phyloP scores from a whole-genome alignment of 2,329 filamentous ascomycete species.

The Calcarisporium arbuscula region DNA sequence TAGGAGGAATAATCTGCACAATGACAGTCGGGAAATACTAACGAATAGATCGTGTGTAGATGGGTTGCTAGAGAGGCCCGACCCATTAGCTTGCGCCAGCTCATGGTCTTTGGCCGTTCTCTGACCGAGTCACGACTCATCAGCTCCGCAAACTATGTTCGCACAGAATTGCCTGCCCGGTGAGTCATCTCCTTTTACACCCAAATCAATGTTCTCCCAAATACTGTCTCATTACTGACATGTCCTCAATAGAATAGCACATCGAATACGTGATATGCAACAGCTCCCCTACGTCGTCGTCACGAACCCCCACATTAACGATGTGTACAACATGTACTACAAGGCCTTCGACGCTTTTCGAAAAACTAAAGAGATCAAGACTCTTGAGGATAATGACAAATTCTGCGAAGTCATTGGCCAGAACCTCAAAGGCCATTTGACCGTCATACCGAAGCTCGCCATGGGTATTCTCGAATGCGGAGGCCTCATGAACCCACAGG shows the following conservation, averaged over 20 bases:
- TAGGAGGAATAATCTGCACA: too few species aligned
- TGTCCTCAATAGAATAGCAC: slow-evolving; percentile 61
- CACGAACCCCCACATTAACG: slow-evolving; percentile 87
- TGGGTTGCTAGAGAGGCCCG: slow-evolving; percentile 90
- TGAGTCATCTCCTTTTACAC: slow-evolving; percentile 5
- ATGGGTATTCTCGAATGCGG: slow-evolving; percentile 92
- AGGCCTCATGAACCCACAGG: slow-evolving; percentile 69
- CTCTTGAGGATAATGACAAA: slow-evolving; percentile 80
- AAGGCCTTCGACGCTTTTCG: slow-evolving; percentile 90
- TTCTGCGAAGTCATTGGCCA: slow-evolving; percentile 76
- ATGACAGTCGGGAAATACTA: too few species aligned
- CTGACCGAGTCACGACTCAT: slow-evolving; percentile 84
- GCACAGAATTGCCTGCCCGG: slow-evolving; percentile 64
- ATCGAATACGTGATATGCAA: slow-evolving; percentile 95
- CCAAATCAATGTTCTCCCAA: too few species aligned
- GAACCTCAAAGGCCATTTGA: slow-evolving; percentile 80
- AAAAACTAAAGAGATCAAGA: slow-evolving; percentile 74
- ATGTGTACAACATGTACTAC: slow-evolving; percentile 96
- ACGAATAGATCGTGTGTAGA: slow-evolving; percentile 44
- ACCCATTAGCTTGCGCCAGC: slow-evolving; percentile 91
- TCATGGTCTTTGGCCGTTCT: slow-evolving; percentile 95
- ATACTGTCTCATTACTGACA: slow-evolving; percentile 11
- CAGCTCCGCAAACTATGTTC: slow-evolving; percentile 95
- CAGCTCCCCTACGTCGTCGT: slow-evolving; percentile 92
- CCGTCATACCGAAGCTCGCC: slow-evolving; percentile 87